Percentiles rank a stretch among this genome's conserved stretches.
These are phyloP conservation scores for Danielia oregonensis DNA, from an alignment of 805 yeast species.

Conservation along the genomic window DNA sequence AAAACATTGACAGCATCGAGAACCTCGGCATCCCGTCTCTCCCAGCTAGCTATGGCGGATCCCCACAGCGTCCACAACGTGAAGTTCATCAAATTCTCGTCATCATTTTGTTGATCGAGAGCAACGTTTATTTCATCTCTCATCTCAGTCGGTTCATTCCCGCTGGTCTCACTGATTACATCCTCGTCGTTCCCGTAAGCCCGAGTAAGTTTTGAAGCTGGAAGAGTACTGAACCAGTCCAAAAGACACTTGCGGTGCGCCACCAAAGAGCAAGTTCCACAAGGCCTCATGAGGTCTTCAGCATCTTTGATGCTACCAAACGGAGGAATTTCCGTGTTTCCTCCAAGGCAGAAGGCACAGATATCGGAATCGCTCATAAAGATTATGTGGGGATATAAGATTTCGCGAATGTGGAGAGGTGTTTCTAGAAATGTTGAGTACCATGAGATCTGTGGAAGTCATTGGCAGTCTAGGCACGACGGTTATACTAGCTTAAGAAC, in stretches of 20 bases:
- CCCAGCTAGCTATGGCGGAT: neutral
- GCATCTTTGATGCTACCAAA: conserved; percentile 35
- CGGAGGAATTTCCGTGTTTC: conserved; percentile 36
- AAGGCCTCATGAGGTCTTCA: conserved; percentile 33
- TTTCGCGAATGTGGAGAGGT: too few relatives aligned
- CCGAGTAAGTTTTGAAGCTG: conserved; percentile 20
- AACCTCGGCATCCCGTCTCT: neutral
- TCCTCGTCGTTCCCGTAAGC: neutral
- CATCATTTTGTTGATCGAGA: neutral
- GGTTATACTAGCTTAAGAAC: too few relatives aligned
- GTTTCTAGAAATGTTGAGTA: too few relatives aligned
- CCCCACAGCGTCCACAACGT: conserved; percentile 1
- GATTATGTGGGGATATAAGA: too few relatives aligned
- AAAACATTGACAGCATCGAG: conserved; percentile 2
- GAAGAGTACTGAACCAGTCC: conserved; percentile 40
- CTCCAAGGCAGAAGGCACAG: conserved; percentile 40
- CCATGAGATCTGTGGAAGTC: too few relatives aligned
- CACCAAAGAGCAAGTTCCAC: conserved; percentile 33
- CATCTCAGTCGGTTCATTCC: neutral
- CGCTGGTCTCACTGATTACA: neutral
- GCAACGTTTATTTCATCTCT: neutral
- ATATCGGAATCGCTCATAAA: conserved; percentile 13
- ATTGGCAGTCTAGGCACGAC: too few relatives aligned
- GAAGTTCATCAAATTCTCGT: conserved; percentile 2
- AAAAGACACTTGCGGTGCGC: conserved; percentile 37